These are phyloP conservation scores for Yarrowia galli DNA, from an alignment of 1,139 yeast genomes.

Conservation along the genomic window DNA sequence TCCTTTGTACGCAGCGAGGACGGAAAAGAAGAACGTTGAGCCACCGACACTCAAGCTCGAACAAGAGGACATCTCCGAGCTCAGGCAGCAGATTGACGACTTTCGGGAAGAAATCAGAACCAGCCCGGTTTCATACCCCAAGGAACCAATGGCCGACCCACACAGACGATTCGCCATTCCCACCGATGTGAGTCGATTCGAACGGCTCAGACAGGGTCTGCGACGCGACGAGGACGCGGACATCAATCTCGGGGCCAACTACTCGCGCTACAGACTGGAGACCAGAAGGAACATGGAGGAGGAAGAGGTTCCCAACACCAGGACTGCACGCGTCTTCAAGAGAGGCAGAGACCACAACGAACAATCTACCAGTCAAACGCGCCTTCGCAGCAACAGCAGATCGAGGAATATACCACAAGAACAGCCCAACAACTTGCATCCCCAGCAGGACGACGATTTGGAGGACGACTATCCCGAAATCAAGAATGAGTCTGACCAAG, in stretches of 20 bases:
- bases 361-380: neutral
- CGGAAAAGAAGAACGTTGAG: constrained; percentile 5
- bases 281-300: neutral
- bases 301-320: neutral
- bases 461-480: constrained; percentile 14
- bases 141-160: constrained; percentile 12
- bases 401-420: neutral
- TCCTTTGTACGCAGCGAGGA: constrained; percentile 19
- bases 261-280: constrained; percentile 12
- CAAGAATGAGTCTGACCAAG: neutral
- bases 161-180: constrained; percentile 16
- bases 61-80: constrained; percentile 10
- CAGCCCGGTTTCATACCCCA: constrained; percentile 24
- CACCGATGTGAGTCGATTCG: constrained; percentile 9
- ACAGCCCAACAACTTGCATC: neutral
- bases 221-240: constrained; percentile 23
- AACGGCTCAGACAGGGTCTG: constrained; percentile 8
- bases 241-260: constrained; percentile 20
- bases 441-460: neutral
- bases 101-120: constrained; percentile 22
- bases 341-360: constrained; percentile 8
- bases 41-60: constrained; percentile 6
- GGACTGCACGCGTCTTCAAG: constrained; percentile 2
- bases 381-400: neutral
- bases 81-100: constrained; percentile 13